phyloP scores from a whole-genome alignment of 805 yeast species.

The Suhomyces sp. region DNA sequence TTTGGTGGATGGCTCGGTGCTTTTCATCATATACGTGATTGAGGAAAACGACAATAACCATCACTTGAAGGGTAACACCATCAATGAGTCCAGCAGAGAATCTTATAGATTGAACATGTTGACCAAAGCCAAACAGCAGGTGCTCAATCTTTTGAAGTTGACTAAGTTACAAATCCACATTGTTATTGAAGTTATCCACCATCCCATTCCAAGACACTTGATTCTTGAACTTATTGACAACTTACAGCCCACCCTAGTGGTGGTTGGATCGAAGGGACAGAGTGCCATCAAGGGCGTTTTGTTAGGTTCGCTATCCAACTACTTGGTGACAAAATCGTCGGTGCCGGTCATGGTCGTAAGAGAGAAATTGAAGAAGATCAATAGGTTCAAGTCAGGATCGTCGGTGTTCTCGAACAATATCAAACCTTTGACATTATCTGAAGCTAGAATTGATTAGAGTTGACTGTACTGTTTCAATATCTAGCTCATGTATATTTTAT shows the following conservation, averaged over 20 bases:
- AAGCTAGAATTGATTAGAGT: conserved; percentile 43
- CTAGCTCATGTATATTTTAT: not conserved
- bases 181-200: conserved; percentile 71
- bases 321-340: conserved; percentile 64
- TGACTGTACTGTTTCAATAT: too few species aligned
- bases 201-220: conserved; percentile 71
- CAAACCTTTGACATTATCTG: conserved; percentile 47
- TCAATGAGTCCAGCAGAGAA: conserved; percentile 36
- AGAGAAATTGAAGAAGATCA: conserved; percentile 64
- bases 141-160: conserved; percentile 49
- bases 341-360: conserved; percentile 83
- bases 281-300: conserved; percentile 70
- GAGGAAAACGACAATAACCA: conserved; percentile 46
- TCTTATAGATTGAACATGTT: conserved; percentile 37
- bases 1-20: conserved; percentile 74
- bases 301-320: conserved; percentile 69
- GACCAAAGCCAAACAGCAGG: conserved; percentile 43
- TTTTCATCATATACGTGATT: conserved; percentile 65
- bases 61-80: conserved; percentile 37
- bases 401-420: conserved; percentile 55
- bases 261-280: conserved; percentile 74
- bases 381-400: conserved; percentile 48
- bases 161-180: conserved; percentile 73
- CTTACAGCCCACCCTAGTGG: conserved; percentile 67
- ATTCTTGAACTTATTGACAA: conserved; percentile 67